These are phyloP conservation scores for Clonostachys sp. DNA, from an alignment of 2,329 filamentous ascomycete species.

Conservation along the genomic window DNA sequence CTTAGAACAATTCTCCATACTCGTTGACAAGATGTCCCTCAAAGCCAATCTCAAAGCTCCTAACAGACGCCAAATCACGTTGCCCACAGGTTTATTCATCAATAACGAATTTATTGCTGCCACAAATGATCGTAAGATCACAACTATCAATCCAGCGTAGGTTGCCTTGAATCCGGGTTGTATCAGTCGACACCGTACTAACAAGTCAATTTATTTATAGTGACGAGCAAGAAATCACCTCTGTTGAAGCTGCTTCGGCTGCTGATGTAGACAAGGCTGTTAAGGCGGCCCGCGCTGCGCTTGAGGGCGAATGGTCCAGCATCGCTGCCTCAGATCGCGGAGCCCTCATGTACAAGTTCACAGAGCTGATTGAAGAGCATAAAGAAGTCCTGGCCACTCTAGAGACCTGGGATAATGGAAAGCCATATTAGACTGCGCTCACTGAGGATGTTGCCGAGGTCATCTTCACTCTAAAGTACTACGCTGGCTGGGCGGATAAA, in stretches of 20 bases:
- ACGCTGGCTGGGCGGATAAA: conserved; percentile 69
- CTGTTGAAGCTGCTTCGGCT: conserved; percentile 13
- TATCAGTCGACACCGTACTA: neutral
- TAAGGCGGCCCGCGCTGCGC: conserved; percentile 53
- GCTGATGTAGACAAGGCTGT: conserved; percentile 19
- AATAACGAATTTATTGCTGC: conserved; percentile 9
- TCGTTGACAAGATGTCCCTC: neutral
- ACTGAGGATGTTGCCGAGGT: conserved; percentile 56
- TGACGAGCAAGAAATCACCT: conserved; percentile 7
- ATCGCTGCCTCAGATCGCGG: conserved; percentile 63
- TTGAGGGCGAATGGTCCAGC: conserved; percentile 21
- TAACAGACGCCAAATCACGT: conserved; percentile 24
- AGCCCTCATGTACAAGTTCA: conserved; percentile 64
- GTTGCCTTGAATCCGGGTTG: neutral
- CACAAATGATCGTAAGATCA: conserved; percentile 4
- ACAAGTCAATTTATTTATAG: neutral
- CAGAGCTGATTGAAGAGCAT: conserved; percentile 65
- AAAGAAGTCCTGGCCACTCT: conserved; percentile 39
- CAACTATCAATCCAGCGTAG: conserved; percentile 9
- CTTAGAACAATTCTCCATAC: neutral
- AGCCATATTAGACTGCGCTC: conserved; percentile 60
- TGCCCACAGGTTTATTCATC: conserved; percentile 11
- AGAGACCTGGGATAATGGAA: conserved; percentile 81
- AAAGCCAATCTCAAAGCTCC: conserved; percentile 6
- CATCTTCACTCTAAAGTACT: conserved; percentile 49